Percentiles rank a stretch among this genome's conserved stretches.
These are phyloP conservation scores for Chlamydomonas incerta DNA, from an alignment of 139 green algal genomes.

Conservation along the genomic window DNA sequence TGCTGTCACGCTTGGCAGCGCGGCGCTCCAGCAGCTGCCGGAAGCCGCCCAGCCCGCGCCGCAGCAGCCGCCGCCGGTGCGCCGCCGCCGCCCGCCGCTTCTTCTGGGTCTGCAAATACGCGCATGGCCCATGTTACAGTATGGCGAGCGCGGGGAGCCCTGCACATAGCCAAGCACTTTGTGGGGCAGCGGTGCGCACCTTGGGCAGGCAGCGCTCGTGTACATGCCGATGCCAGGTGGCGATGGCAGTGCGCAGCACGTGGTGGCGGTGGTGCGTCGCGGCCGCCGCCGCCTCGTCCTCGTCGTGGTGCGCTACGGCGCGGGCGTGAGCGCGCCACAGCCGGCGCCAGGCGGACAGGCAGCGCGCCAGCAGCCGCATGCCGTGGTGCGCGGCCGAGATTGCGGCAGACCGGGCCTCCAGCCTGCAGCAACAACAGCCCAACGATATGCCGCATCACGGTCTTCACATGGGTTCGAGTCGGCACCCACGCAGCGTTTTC, in stretches of 20 bases:
- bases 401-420: background rate
- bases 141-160: no score
- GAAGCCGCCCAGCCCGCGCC: background rate
- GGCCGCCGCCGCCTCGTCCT: background rate
- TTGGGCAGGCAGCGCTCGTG: background rate
- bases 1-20: background rate
- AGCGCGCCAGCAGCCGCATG: slow-evolving; percentile 6
- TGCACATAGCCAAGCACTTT: no score
- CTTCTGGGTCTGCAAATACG: background rate
- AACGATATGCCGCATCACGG: no score
- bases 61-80: slow-evolving; percentile 16
- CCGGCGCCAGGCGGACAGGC: slow-evolving; percentile 21
- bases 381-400: background rate
- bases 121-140: background rate
- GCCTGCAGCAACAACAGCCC: no score
- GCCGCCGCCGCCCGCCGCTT: background rate
- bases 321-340: background rate
- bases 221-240: background rate
- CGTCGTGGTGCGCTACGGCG: slow-evolving; percentile 16
- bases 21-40: background rate
- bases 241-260: background rate
- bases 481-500: no score
- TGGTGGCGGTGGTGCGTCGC: background rate
- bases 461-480: no score
- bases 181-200: background rate